Percentiles rank a stretch among this genome's conserved stretches.
Conservation (phyloP, 2,329 filamentous ascomycete genomes). For the Aspergillus amoenus region DNA sequence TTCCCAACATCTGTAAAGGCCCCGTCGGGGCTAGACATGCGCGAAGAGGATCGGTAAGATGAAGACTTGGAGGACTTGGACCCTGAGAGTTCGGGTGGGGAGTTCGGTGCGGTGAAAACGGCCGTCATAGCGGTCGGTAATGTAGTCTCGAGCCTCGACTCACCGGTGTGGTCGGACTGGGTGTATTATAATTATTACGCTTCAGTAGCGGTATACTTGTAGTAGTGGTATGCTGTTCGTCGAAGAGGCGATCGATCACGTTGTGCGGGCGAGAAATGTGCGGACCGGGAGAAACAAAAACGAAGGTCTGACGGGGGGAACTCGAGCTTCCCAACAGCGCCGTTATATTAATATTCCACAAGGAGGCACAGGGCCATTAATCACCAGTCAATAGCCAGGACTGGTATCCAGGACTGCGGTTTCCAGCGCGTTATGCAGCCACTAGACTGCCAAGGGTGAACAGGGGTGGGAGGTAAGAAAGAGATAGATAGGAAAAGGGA, state of each 20-base stretch:
- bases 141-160: not conserved
- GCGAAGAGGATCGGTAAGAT: conserved; percentile 77
- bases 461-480: conserved; percentile 9
- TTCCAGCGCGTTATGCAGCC: conserved; percentile 12
- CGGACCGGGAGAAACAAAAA: conserved; percentile 8
- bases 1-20: conserved; percentile 72
- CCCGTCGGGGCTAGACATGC: conserved; percentile 66
- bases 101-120: conserved; percentile 57
- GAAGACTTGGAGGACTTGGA: conserved; percentile 92
- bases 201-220: not conserved
- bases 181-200: not conserved
- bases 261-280: conserved; percentile 6
- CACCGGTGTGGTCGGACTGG: not conserved
- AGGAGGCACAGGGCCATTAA: conserved; percentile 7
- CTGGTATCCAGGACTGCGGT: conserved; percentile 7
- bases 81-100: conserved; percentile 74
- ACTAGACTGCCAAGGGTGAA: conserved; percentile 11
- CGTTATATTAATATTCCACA: conserved; percentile 10
- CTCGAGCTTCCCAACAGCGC: conserved; percentile 1
- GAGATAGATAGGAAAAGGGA: conserved; percentile 14
- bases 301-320: conserved; percentile 10
- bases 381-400: conserved; percentile 7
- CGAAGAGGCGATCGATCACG: conserved; percentile 8
- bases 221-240: not conserved
- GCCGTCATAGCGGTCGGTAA: conserved; percentile 40